phyloP scores from a whole-genome alignment of 2,329 filamentous ascomycete genomes.

The Daldinia sp. region DNA sequence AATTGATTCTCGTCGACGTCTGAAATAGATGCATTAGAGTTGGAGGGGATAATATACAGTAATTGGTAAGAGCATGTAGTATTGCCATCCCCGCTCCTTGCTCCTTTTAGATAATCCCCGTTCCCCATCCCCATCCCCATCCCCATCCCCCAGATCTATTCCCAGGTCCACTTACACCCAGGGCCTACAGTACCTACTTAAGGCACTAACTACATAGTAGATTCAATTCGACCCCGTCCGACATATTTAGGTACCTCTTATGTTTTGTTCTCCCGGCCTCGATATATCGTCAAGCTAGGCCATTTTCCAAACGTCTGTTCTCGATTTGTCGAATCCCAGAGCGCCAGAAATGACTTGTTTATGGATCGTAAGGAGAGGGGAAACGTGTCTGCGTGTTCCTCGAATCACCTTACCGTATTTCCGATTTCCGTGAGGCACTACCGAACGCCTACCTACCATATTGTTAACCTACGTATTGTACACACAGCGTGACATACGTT shows the following conservation, averaged over 20 bases:
- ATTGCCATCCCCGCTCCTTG: constrained; percentile 24
- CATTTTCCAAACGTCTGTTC: background rate
- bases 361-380: constrained; percentile 7
- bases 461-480: background rate
- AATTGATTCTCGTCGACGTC: constrained; percentile 7
- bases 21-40: constrained; percentile 1
- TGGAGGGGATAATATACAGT: constrained; percentile 15
- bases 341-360: background rate
- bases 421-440: background rate
- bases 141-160: constrained; percentile 25
- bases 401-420: background rate
- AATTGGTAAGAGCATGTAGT: constrained; percentile 24
- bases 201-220: too few relatives aligned
- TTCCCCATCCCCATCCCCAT: constrained; percentile 26
- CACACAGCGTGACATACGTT: background rate
- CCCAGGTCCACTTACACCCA: background rate
- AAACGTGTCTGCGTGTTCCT: constrained; percentile 5
- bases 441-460: background rate
- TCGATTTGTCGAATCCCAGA: background rate
- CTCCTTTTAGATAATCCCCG: constrained; percentile 20
- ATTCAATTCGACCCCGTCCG: too few relatives aligned
- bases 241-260: background rate
- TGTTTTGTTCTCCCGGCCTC: background rate
- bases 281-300: constrained; percentile 1
- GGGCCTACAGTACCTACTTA: too few relatives aligned